Evolutionary conservation across 1,139 yeast genomes (phyloP), one percentile per base, ranked within the genome.

Genomic region (Suhomyces coccinellae): DNA sequence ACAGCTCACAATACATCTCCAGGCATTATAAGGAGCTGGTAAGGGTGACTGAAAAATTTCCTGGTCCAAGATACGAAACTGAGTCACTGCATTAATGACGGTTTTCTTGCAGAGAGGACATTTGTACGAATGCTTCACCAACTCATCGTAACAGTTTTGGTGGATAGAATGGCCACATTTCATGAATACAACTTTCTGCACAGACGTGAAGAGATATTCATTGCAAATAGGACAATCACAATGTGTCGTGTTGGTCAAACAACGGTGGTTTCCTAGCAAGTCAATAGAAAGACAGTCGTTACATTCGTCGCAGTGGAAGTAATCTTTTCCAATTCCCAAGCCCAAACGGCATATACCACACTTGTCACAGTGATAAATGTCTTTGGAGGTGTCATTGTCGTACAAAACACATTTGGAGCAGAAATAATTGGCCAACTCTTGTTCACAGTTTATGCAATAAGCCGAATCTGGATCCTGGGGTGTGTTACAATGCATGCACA

Each of bases 271-370:
- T 52, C 85, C 81, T 53, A 80, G 82, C 50, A 91, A 73, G 53
- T 85, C 91, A 41, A 90, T 85, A 31, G 93, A 83, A 56, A 91
- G 77, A 63, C 98, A 91, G 10, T 90, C 91, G 56, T 88, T 87
- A 64, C 98, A 91, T n/a, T 83, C 82, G 54, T 85, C 80, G 66
- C 97, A 90, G 62, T 90, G 97, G 69, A 88, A 89, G 58, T 85
- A 89, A 63, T 91, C 97, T 53, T 85, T 85, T 16, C 88, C 95
- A 26, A 89, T 66, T 0, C 97, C 97, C 33, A 86, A 73, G 1
- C 98, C 98, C 17, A 91, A 73, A 12, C 97, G 79, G 61, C 98
- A 91, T 44, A 91, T 88, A 0, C 96, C 97, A 70, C 98, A 91
- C 55, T 85, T 87, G 53, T 83, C 87, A 63, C 98, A 91, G 61